Conservation (phyloP, 805 yeast genomes). For the Jamesozyma piceae region DNA sequence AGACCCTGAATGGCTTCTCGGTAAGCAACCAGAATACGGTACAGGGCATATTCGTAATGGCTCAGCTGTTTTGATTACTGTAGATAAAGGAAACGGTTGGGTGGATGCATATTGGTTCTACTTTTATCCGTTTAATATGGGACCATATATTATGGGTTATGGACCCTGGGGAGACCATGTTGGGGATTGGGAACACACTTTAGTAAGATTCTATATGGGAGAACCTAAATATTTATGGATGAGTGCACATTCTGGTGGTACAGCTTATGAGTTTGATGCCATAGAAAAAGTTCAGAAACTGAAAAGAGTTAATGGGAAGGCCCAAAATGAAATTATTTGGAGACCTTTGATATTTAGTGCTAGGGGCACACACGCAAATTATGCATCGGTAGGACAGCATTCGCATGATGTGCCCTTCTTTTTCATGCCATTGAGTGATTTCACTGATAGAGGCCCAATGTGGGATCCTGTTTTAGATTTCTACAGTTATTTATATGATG, state of each 20-base stretch:
- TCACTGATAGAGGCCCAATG: slow-evolving; percentile 87
- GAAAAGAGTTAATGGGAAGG: slow-evolving; percentile 79
- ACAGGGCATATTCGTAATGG: slow-evolving; percentile 66
- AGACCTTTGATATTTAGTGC: slow-evolving; percentile 83
- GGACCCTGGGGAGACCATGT: slow-evolving; percentile 96
- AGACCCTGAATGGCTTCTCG: slow-evolving; percentile 85
- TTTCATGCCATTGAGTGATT: slow-evolving; percentile 80
- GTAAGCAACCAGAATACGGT: slow-evolving; percentile 58
- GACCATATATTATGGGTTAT: slow-evolving; percentile 93
- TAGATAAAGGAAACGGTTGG: slow-evolving; percentile 90
- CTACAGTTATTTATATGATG: slow-evolving; percentile 66
- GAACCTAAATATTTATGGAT: slow-evolving; percentile 81
- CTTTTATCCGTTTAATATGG: slow-evolving; percentile 85
- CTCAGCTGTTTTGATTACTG: slow-evolving; percentile 72
- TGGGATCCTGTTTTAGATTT: slow-evolving; percentile 89
- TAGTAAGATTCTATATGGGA: slow-evolving; percentile 78
- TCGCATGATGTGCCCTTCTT: slow-evolving; percentile 79
- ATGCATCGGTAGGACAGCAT: slow-evolving; percentile 92
- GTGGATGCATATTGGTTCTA: slow-evolving; percentile 94
- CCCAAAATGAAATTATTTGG: slow-evolving; percentile 48
- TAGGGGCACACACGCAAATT: slow-evolving; percentile 95
- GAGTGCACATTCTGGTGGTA: slow-evolving; percentile 97
- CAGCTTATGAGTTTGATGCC: slow-evolving; percentile 61
- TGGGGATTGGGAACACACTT: slow-evolving; percentile 96
- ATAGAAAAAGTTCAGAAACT: slow-evolving; percentile 33